phyloP scores from a whole-genome alignment of 768 basidiomycete genomes.

The Amanita rubescens region DNA sequence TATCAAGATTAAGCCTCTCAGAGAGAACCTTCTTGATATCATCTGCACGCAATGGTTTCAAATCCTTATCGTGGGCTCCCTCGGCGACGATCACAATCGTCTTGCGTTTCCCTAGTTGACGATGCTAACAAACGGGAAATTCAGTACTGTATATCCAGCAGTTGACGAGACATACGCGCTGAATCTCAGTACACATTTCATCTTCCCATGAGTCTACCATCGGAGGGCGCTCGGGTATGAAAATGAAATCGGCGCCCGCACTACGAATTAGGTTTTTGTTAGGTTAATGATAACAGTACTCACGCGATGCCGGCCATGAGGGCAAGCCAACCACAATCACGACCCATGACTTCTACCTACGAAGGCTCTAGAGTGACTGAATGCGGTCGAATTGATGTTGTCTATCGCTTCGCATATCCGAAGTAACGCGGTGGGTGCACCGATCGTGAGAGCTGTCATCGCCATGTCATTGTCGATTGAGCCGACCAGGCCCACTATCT shows the following conservation, averaged over 20 bases:
- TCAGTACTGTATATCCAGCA: not conserved
- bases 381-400: slow-evolving; percentile 95
- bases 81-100: slow-evolving; percentile 98
- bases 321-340: slow-evolving; percentile 99
- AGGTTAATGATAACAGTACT: slow-evolving; percentile 17
- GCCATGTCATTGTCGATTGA: slow-evolving; percentile 99
- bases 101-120: slow-evolving; percentile 88
- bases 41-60: slow-evolving; percentile 89
- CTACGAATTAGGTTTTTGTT: slow-evolving; percentile 25
- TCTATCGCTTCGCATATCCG: slow-evolving; percentile 98
- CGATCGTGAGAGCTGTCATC: slow-evolving; percentile 95
- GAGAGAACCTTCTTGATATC: slow-evolving; percentile 87
- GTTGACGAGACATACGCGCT: slow-evolving; percentile 44
- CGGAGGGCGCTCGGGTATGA: slow-evolving; percentile 94
- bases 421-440: slow-evolving; percentile 90
- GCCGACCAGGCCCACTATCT: slow-evolving; percentile 97
- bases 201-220: slow-evolving; percentile 77
- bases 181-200: slow-evolving; percentile 82
- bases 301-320: slow-evolving; percentile 87
- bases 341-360: slow-evolving; percentile 99
- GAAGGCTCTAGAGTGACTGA: slow-evolving; percentile 94
- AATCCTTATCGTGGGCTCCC: slow-evolving; percentile 81
- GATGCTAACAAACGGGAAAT: slow-evolving; percentile 52
- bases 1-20: slow-evolving; percentile 85
- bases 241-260: slow-evolving; percentile 92